Conservation (phyloP, 2,329 filamentous ascomycete species). For the Nemania abortiva region DNA sequence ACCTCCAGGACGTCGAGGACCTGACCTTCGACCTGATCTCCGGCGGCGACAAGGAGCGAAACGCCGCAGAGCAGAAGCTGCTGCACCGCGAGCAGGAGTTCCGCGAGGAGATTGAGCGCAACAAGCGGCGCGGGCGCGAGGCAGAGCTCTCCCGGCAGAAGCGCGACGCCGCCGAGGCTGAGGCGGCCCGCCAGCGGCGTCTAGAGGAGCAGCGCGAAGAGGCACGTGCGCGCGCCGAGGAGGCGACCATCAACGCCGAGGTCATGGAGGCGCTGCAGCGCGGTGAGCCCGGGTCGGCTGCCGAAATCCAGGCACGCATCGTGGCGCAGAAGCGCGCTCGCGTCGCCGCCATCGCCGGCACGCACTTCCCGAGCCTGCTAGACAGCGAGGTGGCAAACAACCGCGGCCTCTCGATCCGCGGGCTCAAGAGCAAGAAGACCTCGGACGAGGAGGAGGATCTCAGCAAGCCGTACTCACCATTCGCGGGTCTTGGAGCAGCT, state of each 20-base stretch:
- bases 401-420: conserved; percentile 75
- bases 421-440: conserved; percentile 74
- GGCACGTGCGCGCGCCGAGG: conserved; percentile 74
- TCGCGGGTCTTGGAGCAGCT: conserved; percentile 73
- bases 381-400: conserved; percentile 49
- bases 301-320: conserved; percentile 69
- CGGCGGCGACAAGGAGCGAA: conserved; percentile 73
- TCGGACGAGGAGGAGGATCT: conserved; percentile 67
- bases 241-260: conserved; percentile 73
- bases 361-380: conserved; percentile 44
- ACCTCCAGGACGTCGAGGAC: conserved; percentile 91
- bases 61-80: conserved; percentile 59
- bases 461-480: conserved; percentile 87
- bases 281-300: conserved; percentile 70
- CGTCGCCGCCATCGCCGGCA: conserved; percentile 61
- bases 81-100: conserved; percentile 79
- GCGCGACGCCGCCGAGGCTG: conserved; percentile 73
- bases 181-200: conserved; percentile 73
- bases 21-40: conserved; percentile 89
- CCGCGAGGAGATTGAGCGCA: conserved; percentile 74
- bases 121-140: conserved; percentile 65
- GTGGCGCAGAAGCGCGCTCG: conserved; percentile 80
- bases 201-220: conserved; percentile 75
- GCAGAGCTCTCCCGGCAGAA: conserved; percentile 65
- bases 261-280: conserved; percentile 77